Base-by-base conservation (phyloP, 140 eudicot species). In the Bidens hawaiensis region DNA sequence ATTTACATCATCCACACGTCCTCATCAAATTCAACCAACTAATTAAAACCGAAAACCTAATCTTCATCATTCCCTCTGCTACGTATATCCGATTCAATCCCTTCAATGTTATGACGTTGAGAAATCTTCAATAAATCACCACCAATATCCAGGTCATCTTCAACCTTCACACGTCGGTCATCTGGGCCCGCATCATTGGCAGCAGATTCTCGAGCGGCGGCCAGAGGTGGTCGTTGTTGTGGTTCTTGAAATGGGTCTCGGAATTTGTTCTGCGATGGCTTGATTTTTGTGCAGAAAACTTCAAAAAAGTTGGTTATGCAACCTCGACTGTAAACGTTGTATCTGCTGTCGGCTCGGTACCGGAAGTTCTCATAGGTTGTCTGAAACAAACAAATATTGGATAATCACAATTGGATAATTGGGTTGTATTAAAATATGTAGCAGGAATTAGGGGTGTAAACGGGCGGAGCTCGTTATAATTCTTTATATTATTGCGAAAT, bases 291-390 rank as follows among this genome's bases (percentile, higher is more conserved):
- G 82, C 82, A 81, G 64, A 81, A 77, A 33, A 73, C 80, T 69
- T 77, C 83, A 1, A 58, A 48, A 33, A 68, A 81, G 69, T 81
- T 81, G 57, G 24, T 69, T 43, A 64, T 14, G 31, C 87, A 77
- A 23, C 87, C 87, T 13, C 78, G 62, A 15, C 75, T 68, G 25
- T 76, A 77, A 55, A 81, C 72, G 21, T 69, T 81, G 57, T 46
- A 49, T 36, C 87, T 73, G 52, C 56, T 73, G 69, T 77, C 82
- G 7, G 80, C 67, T 69, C 82, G 73, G 56, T 77, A 69, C 5
- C 87, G 75, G 47, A 76, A 81, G 73, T 81, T 81, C 60, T 81
- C 87, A 40, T 81, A 76, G 21, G 87, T 81, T 0, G 87, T 81
- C 87, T 81, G 78, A 30, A 33, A 31, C 33, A 50, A 66, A 64